Base-by-base conservation (phyloP, 176 grass and related monocot species). In the Triticum monococcum region DNA sequence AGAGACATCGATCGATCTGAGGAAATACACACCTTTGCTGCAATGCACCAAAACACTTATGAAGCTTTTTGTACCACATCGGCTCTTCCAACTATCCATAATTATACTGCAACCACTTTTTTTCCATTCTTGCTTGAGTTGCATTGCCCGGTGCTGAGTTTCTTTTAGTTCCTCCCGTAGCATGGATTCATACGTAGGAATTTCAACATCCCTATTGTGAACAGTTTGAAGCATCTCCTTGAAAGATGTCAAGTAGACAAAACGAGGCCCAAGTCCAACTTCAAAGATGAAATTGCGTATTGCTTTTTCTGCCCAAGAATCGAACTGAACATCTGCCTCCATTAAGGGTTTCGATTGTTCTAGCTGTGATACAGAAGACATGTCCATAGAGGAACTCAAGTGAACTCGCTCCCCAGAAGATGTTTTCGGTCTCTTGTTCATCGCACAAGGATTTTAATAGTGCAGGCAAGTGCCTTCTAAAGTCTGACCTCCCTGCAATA, bases 31-130 rank as follows among this genome's bases (percentile, higher is more conserved):
- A 22, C 93, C 93, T 79, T 84, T 61, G 25, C 68, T 75, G 74
- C 89, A 93, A 79, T 93, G 81, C 64, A 92, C 96, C 12, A 95
- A 86, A 91, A 90, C 91, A 82, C 84, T 87, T 22, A 95, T n/a
- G 17, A 98, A 75, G 67, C 43, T 86, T 22, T 77, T 56, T 72
- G 82, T 93, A 33, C 96, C 93, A 54, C 78, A 85, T 81, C n/a
- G 88, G 88, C 89, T 73, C 31, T 37, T 88, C 96, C 96, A 98
- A 61, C 72, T 87, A 87, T 98, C 91, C 20, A 98, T 73, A 70
- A 98, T 80, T 32, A 98, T 72, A 68, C 70, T 95, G 64, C 96
- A 98, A 26, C 96, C 88, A 62, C 46, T 91, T 83, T 16, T 83
- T 33, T 77, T 81, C 96, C 96, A 98, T 40, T 80, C 89, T 14